These are phyloP conservation scores for Fusarium sp. DNA, from an alignment of 2,329 filamentous ascomycete species.

Conservation along the genomic window DNA sequence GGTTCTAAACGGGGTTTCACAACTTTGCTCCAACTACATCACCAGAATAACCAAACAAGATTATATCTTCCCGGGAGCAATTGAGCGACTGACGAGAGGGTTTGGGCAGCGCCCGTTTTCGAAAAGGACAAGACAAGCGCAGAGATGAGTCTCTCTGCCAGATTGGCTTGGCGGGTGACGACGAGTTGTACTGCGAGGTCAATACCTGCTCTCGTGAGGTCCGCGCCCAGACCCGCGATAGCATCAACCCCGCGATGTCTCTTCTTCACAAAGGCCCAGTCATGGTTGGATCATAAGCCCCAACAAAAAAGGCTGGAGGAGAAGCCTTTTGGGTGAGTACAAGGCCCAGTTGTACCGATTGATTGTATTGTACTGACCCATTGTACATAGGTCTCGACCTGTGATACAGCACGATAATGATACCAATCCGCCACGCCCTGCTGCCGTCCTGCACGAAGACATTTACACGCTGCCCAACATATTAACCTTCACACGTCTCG, in stretches of 20 bases:
- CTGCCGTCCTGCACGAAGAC: constrained; percentile 70
- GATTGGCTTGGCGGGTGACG: constrained; percentile 25
- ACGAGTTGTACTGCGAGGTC: constrained; percentile 8
- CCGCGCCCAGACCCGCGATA: constrained; percentile 9
- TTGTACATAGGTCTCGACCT: constrained; percentile 9
- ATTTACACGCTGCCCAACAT: constrained; percentile 98
- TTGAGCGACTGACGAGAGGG: constrained; percentile 12
- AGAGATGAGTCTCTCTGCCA: constrained; percentile 26
- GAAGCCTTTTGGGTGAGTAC: constrained; percentile 4
- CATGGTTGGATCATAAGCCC: constrained; percentile 29
- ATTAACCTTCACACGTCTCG: constrained; percentile 85
- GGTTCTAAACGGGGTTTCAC: constrained; percentile 18
- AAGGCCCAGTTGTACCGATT: background rate
- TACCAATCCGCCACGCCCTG: background rate
- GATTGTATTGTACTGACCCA: background rate
- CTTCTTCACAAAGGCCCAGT: constrained; percentile 39
- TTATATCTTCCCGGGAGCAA: background rate
- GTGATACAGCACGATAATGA: background rate
- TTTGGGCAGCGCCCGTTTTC: constrained; percentile 3
- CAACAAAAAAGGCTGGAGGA: constrained; percentile 13
- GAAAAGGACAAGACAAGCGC: constrained; percentile 1
- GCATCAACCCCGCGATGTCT: constrained; percentile 12
- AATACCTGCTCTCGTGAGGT: constrained; percentile 7
- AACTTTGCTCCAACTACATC: constrained; percentile 3
- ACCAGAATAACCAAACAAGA: background rate